phyloP scores from a whole-genome alignment of 305 asterid genomes.

The Fraxinus sp. region DNA sequence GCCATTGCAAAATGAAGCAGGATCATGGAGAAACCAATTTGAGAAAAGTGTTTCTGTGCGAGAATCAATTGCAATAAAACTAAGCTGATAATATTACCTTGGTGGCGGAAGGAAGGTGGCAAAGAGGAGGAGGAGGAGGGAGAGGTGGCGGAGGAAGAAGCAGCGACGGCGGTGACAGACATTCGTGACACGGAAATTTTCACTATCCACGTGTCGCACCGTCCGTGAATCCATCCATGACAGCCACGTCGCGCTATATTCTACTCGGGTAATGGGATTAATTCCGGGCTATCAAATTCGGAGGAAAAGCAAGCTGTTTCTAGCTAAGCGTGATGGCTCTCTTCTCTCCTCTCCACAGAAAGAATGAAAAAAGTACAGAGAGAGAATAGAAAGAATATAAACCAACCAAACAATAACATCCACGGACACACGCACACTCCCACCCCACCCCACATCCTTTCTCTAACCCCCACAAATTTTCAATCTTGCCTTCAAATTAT shows the following conservation, averaged over 20 bases:
- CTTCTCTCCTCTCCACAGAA: constrained; percentile 51
- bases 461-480: background rate
- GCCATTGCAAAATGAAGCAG: constrained; percentile 7
- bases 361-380: constrained; percentile 28
- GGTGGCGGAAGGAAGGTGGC: constrained; percentile 28
- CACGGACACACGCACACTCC: background rate
- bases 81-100: constrained; percentile 26
- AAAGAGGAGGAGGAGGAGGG: constrained; percentile 34
- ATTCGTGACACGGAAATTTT: constrained; percentile 42
- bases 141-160: constrained; percentile 34
- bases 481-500: background rate
- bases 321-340: background rate
- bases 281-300: background rate
- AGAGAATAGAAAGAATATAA: constrained; percentile 31
- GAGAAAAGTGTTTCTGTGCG: background rate
- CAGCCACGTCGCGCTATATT: background rate
- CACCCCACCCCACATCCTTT: background rate
- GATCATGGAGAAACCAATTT: background rate
- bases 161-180: constrained; percentile 44
- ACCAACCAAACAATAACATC: constrained; percentile 30
- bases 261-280: background rate
- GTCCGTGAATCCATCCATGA: background rate
- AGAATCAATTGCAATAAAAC: background rate
- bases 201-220: constrained; percentile 36
- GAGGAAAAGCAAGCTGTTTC: background rate